These are phyloP conservation scores for Fusarium sp. DNA, from an alignment of 2,329 filamentous ascomycete species.

Conservation along the genomic window DNA sequence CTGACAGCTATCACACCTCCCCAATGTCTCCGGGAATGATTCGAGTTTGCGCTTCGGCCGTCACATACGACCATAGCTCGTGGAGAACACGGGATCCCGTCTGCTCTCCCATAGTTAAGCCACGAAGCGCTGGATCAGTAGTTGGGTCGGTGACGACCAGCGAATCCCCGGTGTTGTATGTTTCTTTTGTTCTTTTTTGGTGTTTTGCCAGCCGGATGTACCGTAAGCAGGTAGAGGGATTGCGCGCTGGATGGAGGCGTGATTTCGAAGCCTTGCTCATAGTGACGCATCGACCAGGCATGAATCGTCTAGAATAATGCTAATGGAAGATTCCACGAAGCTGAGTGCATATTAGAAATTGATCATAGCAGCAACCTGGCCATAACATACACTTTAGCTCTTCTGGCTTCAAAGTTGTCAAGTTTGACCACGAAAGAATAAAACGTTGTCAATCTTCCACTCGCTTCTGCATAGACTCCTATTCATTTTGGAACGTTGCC, in stretches of 20 bases:
- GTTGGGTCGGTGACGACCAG: too few species aligned
- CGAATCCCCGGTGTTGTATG: too few species aligned
- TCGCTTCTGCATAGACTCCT: not conserved
- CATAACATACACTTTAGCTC: not conserved
- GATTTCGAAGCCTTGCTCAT: not conserved
- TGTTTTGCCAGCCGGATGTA: too few species aligned
- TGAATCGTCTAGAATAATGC: not conserved
- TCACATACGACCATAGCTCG: not conserved
- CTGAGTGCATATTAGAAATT: not conserved
- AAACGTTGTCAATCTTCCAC: not conserved
- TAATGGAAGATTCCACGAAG: not conserved
- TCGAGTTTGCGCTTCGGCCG: not conserved
- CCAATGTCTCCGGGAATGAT: rapidly evolving
- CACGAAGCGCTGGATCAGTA: too few species aligned
- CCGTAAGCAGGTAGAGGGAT: not conserved
- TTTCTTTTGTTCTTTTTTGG: too few species aligned
- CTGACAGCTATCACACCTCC: not conserved
- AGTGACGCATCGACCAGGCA: not conserved
- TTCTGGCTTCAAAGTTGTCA: not conserved
- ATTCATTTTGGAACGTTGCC: not conserved
- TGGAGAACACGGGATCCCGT: not conserved
- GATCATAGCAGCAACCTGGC: not conserved
- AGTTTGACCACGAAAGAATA: not conserved
- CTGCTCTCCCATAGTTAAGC: too few species aligned
- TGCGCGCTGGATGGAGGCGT: not conserved